phyloP scores from a whole-genome alignment of 2,329 filamentous ascomycete species.

The Botrytis aclada region DNA sequence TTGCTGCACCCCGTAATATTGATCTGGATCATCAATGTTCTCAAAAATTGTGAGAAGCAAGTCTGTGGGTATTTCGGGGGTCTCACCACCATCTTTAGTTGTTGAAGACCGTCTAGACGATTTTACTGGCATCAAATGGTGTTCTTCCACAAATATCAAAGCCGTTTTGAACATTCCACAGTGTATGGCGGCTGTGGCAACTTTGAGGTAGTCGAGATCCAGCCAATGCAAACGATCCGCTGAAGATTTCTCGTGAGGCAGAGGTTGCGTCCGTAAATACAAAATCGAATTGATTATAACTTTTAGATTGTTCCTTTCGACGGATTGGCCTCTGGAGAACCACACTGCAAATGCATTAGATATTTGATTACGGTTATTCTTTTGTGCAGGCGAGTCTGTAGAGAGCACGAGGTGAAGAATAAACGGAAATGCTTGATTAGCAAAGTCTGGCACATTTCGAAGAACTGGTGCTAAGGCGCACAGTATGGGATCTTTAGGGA shows the following conservation, averaged over 20 bases:
- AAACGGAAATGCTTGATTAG: constrained; percentile 74
- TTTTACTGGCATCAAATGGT: constrained; percentile 53
- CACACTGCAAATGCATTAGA: constrained; percentile 65
- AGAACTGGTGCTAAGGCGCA: constrained; percentile 66
- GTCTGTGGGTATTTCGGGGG: constrained; percentile 54
- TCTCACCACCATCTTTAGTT: constrained; percentile 42
- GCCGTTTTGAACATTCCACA: constrained; percentile 88
- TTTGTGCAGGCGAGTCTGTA: constrained; percentile 61
- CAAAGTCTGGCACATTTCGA: constrained; percentile 62
- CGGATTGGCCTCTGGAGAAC: constrained; percentile 50
- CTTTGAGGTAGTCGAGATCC: constrained; percentile 70
- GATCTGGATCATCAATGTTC: constrained; percentile 91
- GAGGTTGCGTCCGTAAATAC: constrained; percentile 79
- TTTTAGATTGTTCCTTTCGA: constrained; percentile 60
- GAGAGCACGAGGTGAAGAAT: constrained; percentile 79
- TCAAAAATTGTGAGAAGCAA: constrained; percentile 81
- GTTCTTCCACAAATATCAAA: constrained; percentile 76
- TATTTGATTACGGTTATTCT: constrained; percentile 56
- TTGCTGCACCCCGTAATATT: constrained; percentile 88
- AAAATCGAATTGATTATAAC: constrained; percentile 76
- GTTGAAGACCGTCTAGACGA: constrained; percentile 66
- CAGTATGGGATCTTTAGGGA: constrained; percentile 64
- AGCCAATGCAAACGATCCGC: constrained; percentile 82
- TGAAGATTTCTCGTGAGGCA: constrained; percentile 73
- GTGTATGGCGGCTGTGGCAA: constrained; percentile 66